Evolutionary conservation across 768 basidiomycete species (phyloP).

Genomic region (Phylloporus sp.): DNA sequence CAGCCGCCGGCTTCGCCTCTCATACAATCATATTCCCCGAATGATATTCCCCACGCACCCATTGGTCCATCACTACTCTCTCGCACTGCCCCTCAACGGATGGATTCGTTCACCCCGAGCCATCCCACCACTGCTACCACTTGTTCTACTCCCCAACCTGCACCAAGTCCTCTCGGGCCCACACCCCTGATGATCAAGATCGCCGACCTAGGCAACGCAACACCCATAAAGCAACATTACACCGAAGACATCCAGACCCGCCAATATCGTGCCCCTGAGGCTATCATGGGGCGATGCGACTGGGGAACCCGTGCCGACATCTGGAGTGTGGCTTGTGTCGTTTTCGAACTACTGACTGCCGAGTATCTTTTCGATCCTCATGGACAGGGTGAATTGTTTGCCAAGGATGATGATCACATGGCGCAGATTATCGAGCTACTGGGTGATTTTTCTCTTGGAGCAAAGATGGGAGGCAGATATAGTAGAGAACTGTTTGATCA

Average conservation of each 20-base stretch:
- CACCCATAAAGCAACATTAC: slow-evolving; percentile 83
- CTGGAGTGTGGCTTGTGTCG: slow-evolving; percentile 88
- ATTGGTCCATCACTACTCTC: slow-evolving; percentile 52
- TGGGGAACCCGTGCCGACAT: slow-evolving; percentile 87
- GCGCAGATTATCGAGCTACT: slow-evolving; percentile 91
- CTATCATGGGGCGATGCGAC: slow-evolving; percentile 79
- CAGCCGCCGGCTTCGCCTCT: slow-evolving; percentile 19
- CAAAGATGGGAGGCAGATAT: slow-evolving; percentile 82
- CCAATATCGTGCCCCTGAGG: slow-evolving; percentile 93
- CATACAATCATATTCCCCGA: slow-evolving; percentile 20
- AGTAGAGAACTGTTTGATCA: slow-evolving; percentile 82
- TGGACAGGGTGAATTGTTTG: slow-evolving; percentile 72
- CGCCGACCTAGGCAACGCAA: slow-evolving; percentile 91
- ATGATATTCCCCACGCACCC: slow-evolving; percentile 24
- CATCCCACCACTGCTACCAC: slow-evolving; percentile 16
- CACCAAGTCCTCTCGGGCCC: slow-evolving; percentile 17
- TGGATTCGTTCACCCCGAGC: slow-evolving; percentile 18
- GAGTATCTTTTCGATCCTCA: slow-evolving; percentile 93
- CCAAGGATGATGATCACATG: slow-evolving; percentile 94
- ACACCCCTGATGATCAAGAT: slow-evolving; percentile 80
- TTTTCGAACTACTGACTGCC: slow-evolving; percentile 87
- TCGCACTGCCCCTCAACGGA: slow-evolving; percentile 50
- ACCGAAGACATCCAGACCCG: slow-evolving; percentile 97
- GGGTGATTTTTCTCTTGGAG: slow-evolving; percentile 66
- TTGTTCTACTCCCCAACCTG: slow-evolving; percentile 21